Conservation (phyloP, 2,329 filamentous ascomycete species). For the Leptographium radiaticola region DNA sequence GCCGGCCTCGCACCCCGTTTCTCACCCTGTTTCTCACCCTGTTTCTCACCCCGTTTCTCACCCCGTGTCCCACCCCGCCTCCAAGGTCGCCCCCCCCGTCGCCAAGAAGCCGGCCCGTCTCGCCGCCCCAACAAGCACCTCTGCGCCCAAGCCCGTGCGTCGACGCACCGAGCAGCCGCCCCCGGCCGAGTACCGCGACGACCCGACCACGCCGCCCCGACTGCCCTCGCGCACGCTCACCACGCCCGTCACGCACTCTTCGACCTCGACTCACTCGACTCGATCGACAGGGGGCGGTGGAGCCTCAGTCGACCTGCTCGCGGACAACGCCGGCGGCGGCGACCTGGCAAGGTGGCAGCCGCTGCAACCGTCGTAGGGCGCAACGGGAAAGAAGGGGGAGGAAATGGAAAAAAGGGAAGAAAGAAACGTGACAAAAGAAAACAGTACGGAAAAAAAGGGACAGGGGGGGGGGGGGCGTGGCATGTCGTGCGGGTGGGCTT, state of each 20-base stretch:
- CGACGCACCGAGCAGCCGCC: constrained; percentile 2
- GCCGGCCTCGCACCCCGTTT: not conserved
- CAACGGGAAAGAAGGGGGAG: not conserved
- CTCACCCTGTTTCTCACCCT: too few relatives aligned
- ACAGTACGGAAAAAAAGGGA: too few relatives aligned
- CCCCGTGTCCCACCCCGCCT: constrained; percentile 1
- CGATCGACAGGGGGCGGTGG: not conserved
- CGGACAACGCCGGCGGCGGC: constrained; percentile 25
- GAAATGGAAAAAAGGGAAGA: not conserved
- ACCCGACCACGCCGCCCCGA: constrained; percentile 7
- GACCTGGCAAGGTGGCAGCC: constrained; percentile 43
- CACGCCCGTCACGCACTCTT: not conserved
- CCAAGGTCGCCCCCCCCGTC: constrained; percentile 39
- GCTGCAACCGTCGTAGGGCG: constrained; percentile 29
- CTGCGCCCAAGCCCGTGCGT: not conserved
- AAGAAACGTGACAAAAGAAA: not conserved
- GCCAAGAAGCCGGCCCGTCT: constrained; percentile 52
- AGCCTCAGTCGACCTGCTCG: constrained; percentile 29
- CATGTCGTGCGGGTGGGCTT: too few relatives aligned
- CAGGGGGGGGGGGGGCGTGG: too few relatives aligned
- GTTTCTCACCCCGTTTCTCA: not conserved
- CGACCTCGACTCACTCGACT: too few relatives aligned
- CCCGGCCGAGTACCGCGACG: not conserved
- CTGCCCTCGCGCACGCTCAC: constrained; percentile 14
- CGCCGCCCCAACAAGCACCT: constrained; percentile 13